Base-by-base conservation (phyloP, 768 basidiomycete genomes). In the Suillus lakei region DNA sequence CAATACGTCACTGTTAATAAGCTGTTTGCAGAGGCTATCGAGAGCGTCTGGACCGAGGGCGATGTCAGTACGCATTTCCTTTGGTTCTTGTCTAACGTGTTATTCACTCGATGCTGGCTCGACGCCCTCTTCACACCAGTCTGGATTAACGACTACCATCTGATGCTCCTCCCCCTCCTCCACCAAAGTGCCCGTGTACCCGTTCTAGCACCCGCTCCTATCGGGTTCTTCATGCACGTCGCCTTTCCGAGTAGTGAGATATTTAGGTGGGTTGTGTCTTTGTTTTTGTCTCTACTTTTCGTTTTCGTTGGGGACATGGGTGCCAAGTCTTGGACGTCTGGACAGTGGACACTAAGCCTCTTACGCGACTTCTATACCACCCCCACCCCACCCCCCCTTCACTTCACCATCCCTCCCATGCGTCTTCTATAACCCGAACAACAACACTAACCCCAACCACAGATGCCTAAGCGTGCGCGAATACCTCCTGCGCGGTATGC, bases 211-310 rank as follows among this genome's bases (percentile, higher is more conserved):
- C 64, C 77, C 16, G 81, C 80, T 2, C 79, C 81, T 48, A 84
- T 85, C 66, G 87, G 92, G 2, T 98, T 98, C 86, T 99, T 99
- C 85, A 87, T 98, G 79, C 97, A 98, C 74, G 95, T 96, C 63
- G 93, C 97, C 3, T 98, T 98, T 81, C 97, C 96, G 4, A 91
- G 89, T 48, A 95, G 93, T 32, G 97, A 99, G 78, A 96, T 98
- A 70, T 98, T 98, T 85, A 41, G 58, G 58, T 59, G 18, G 3
- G 58, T 59, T 5, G 18, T 12, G 21, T n/a, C n/a, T n/a, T 34
- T 16, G 28, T n/a, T n/a, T n/a, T n/a, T n/a, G n/a, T n/a, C n/a
- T n/a, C n/a, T n/a, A n/a, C n/a, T n/a, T n/a, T n/a, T n/a, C n/a
- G n/a, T n/a, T n/a, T n/a, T n/a, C n/a, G n/a, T n/a, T n/a, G n/a